Evolutionary conservation across 2,329 filamentous ascomycete genomes (phyloP).

Genomic region (Pseudogymnoascus destructans): DNA sequence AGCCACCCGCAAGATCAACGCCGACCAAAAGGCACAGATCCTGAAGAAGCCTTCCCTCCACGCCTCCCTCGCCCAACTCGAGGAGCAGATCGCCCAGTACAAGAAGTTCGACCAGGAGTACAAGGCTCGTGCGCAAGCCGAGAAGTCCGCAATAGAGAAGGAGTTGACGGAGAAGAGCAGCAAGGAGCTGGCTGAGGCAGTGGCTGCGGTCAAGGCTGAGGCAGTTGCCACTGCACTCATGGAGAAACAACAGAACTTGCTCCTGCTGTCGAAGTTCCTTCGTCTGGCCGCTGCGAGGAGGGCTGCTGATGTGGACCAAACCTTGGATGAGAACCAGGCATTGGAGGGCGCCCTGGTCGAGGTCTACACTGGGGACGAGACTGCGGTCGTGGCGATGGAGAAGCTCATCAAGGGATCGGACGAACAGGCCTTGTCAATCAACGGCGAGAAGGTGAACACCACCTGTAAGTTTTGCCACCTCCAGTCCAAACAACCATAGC

Average conservation of each 20-base stretch:
- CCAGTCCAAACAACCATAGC: not conserved
- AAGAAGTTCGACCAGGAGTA: slow-evolving; percentile 66
- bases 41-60: slow-evolving; percentile 64
- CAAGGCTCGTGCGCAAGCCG: slow-evolving; percentile 43
- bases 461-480: slow-evolving; percentile 47
- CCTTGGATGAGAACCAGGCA: slow-evolving; percentile 61
- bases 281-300: slow-evolving; percentile 62
- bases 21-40: slow-evolving; percentile 65
- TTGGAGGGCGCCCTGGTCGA: slow-evolving; percentile 68
- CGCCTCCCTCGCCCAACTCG: slow-evolving; percentile 52
- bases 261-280: slow-evolving; percentile 67
- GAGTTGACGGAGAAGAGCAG: slow-evolving; percentile 37
- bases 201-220: slow-evolving; percentile 39
- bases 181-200: slow-evolving; percentile 34
- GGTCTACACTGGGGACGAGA: slow-evolving; percentile 66
- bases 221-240: slow-evolving; percentile 41
- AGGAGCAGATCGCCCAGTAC: slow-evolving; percentile 62
- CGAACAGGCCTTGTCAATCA: slow-evolving; percentile 52
- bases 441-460: slow-evolving; percentile 50
- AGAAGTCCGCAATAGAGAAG: slow-evolving; percentile 49
- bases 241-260: slow-evolving; percentile 45
- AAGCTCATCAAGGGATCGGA: slow-evolving; percentile 63
- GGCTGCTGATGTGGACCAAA: slow-evolving; percentile 50
- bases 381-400: slow-evolving; percentile 59
- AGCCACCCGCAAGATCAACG: slow-evolving; percentile 58